Evolutionary conservation across 352 stramenopile species (phyloP).

Genomic region (Pythium aphanidermatum): DNA sequence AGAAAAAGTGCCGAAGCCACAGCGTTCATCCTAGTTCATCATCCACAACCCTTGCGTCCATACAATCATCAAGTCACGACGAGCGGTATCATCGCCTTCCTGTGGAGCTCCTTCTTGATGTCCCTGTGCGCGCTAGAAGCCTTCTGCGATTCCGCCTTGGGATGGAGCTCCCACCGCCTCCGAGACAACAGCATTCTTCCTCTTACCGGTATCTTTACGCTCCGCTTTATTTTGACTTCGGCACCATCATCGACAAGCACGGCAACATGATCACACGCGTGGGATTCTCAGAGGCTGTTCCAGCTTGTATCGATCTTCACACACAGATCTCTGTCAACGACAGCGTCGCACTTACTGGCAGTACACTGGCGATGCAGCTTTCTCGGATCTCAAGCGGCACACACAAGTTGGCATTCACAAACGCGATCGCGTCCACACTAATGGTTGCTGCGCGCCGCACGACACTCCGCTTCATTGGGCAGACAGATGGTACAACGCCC

Average conservation of each 20-base stretch:
- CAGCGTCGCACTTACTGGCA: constrained; percentile 5
- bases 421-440: too few relatives aligned
- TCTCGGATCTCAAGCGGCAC: neutral
- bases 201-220: constrained; percentile 11
- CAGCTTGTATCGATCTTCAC: constrained; percentile 5
- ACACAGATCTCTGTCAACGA: neutral
- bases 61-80: too few relatives aligned
- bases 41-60: too few relatives aligned
- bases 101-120: neutral
- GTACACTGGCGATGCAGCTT: neutral
- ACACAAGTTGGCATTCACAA: too few relatives aligned
- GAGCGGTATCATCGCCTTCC: constrained; percentile 1
- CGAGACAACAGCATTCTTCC: neutral
- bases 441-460: neutral
- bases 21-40: too few relatives aligned
- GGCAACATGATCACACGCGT: neutral
- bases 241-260: neutral
- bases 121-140: neutral
- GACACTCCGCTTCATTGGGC: constrained; percentile 8
- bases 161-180: constrained; percentile 1
- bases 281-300: constrained; percentile 1
- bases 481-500: neutral
- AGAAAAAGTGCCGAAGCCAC: too few relatives aligned
- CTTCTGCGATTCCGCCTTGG: constrained; percentile 4
- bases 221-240: constrained; percentile 9